Percentiles rank a stretch among this genome's conserved stretches.
These are phyloP conservation scores for Coffea eugenioides DNA, from an alignment of 257 asterid genomes.

Conservation along the genomic window DNA sequence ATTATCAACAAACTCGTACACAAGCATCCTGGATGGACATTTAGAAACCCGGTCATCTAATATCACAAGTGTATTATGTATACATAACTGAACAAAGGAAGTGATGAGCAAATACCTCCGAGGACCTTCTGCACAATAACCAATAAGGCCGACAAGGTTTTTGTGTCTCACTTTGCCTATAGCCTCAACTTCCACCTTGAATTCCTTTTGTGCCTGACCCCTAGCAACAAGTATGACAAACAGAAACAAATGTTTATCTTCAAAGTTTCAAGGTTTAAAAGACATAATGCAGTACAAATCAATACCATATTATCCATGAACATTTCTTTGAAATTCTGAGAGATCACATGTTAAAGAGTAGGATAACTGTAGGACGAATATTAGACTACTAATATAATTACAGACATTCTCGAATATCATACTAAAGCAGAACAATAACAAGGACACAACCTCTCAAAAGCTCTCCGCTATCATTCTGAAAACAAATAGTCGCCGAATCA, in stretches of 20 bases:
- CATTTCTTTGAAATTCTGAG: neutral
- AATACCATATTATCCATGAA: neutral
- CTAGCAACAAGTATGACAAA: constrained; percentile 32
- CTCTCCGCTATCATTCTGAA: neutral
- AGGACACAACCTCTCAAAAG: neutral
- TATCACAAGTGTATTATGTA: neutral
- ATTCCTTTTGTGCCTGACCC: constrained; percentile 98
- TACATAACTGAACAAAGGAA: neutral
- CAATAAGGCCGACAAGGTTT: constrained; percentile 89
- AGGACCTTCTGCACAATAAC: constrained; percentile 91
- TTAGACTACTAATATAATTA: neutral
- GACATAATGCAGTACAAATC: neutral
- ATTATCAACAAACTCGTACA: constrained; percentile 86
- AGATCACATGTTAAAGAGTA: neutral
- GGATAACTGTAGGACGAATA: too few relatives aligned
- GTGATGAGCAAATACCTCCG: constrained; percentile 49
- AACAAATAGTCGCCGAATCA: neutral
- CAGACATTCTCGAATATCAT: neutral
- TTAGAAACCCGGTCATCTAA: constrained; percentile 3
- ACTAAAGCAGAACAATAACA: neutral
- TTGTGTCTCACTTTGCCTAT: constrained; percentile 97
- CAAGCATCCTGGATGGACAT: constrained; percentile 67
- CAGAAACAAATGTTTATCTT: constrained; percentile 5
- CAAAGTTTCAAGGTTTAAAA: constrained; percentile 5
- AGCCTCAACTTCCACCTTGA: constrained; percentile 98